Evolutionary conservation across 2,329 filamentous ascomycete species (phyloP).

Genomic region (Pestalotiopsis sp.): DNA sequence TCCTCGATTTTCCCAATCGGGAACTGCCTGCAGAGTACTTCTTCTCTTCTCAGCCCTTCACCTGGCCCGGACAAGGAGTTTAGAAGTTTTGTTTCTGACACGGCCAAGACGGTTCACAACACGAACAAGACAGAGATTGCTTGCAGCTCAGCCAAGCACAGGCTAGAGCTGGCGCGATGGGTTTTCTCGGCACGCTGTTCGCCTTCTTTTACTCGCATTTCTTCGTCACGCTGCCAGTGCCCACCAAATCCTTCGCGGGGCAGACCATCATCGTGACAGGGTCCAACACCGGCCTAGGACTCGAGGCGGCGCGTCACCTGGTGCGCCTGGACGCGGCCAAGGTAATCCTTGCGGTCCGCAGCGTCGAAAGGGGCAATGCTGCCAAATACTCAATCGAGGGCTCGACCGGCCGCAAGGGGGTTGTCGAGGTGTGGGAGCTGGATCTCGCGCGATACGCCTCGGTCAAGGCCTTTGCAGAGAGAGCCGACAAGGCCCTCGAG

Average conservation of each 20-base stretch:
- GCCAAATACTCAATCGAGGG: slow-evolving; percentile 37
- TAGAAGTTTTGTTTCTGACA: too few relatives aligned
- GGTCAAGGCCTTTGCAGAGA: slow-evolving; percentile 39
- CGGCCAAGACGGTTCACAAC: too few relatives aligned
- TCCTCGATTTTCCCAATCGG: too few relatives aligned
- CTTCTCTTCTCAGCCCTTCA: too few relatives aligned
- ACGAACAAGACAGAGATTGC: too few relatives aligned
- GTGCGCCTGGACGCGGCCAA: slow-evolving; percentile 17
- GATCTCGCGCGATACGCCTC: slow-evolving; percentile 44
- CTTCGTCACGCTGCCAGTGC: slow-evolving; percentile 21
- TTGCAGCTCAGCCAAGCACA: neutral
- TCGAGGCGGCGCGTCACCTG: slow-evolving; percentile 37
- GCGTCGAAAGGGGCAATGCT: slow-evolving; percentile 30
- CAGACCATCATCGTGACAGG: slow-evolving; percentile 39
- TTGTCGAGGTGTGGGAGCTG: slow-evolving; percentile 46
- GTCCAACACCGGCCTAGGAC: slow-evolving; percentile 36
- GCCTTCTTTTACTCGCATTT: slow-evolving; percentile 9
- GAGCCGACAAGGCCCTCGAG: slow-evolving; percentile 32
- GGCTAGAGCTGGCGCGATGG: neutral
- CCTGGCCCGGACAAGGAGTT: too few relatives aligned
- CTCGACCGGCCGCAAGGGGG: slow-evolving; percentile 1
- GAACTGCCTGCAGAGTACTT: too few relatives aligned
- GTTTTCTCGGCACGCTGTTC: neutral
- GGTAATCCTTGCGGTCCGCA: slow-evolving; percentile 36
- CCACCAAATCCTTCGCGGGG: slow-evolving; percentile 25